These are phyloP conservation scores for Pichia manshurica DNA, from an alignment of 805 yeast genomes.

Conservation along the genomic window DNA sequence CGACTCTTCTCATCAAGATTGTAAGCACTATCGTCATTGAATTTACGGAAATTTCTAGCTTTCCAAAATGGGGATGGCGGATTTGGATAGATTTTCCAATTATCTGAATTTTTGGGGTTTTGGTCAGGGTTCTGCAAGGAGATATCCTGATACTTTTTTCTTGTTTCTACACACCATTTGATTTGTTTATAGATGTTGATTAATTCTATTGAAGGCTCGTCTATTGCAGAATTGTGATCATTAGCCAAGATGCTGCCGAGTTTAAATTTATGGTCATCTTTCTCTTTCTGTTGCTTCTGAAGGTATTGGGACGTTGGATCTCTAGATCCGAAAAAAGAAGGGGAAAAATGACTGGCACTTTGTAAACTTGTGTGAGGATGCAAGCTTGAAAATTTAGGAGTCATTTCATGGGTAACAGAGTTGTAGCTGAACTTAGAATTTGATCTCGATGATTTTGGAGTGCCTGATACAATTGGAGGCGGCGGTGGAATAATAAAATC, in stretches of 20 bases:
- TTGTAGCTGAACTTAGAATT: slow-evolving; percentile 24
- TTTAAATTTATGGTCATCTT: slow-evolving; percentile 30
- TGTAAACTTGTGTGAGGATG: neutral
- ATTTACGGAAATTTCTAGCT: slow-evolving; percentile 10
- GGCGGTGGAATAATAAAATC: slow-evolving; percentile 36
- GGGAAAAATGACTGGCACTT: neutral
- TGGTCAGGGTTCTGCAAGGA: slow-evolving; percentile 69
- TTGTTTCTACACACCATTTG: slow-evolving; percentile 58
- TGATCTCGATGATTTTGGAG: slow-evolving; percentile 11
- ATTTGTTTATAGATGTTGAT: slow-evolving; percentile 58
- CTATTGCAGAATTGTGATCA: slow-evolving; percentile 45
- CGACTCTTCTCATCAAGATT: neutral
- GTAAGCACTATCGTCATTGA: neutral
- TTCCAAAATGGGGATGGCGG: slow-evolving; percentile 92
- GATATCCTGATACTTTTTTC: slow-evolving; percentile 66
- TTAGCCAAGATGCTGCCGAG: slow-evolving; percentile 42
- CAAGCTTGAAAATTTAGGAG: slow-evolving; percentile 9
- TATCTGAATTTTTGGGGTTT: slow-evolving; percentile 75
- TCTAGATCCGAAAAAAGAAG: neutral
- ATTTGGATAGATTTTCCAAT: slow-evolving; percentile 83
- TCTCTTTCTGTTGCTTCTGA: slow-evolving; percentile 13
- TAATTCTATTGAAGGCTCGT: slow-evolving; percentile 63
- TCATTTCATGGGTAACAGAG: slow-evolving; percentile 24
- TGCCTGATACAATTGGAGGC: slow-evolving; percentile 28
- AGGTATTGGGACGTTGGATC: neutral